A percentile compares a stretch with the other conserved stretches of the same genome.
phyloP scores from a whole-genome alignment of 441 rosid species.

The Pelargonium myrrhifolium region DNA sequence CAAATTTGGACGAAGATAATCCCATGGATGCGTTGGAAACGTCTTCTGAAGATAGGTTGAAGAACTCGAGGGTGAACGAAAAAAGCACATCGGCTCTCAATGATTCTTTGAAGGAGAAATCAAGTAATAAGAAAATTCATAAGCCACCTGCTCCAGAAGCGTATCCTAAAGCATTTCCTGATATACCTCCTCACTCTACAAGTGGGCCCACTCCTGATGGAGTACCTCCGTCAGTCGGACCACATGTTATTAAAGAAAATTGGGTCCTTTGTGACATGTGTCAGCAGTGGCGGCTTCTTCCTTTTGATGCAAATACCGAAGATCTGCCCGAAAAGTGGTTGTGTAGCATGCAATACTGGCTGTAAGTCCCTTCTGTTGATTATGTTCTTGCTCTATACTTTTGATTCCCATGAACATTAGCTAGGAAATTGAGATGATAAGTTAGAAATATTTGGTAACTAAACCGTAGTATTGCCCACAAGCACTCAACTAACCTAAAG shows the following conservation, averaged over 20 bases:
- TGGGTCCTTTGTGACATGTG: conserved; percentile 80
- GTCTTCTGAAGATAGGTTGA: conserved; percentile 27
- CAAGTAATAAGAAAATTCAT: conserved; percentile 28
- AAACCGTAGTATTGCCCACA: too few species aligned
- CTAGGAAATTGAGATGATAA: not conserved
- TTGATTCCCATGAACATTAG: not conserved
- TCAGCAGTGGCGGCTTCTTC: conserved; percentile 2
- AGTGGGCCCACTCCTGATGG: conserved; percentile 36
- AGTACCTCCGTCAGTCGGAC: conserved; percentile 35
- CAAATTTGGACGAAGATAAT: conserved; percentile 40
- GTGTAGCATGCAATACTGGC: conserved; percentile 1
- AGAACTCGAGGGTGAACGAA: conserved; percentile 35
- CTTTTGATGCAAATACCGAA: not conserved
- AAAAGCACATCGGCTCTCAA: conserved; percentile 27
- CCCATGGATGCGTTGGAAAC: conserved; percentile 27
- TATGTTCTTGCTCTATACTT: not conserved
- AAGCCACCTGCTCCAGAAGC: conserved; percentile 27
- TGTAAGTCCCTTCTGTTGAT: not conserved
- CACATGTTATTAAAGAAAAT: conserved; percentile 58
- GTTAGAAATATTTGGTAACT: not conserved
- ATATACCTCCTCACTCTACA: conserved; percentile 29
- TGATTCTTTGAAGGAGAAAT: conserved; percentile 36
- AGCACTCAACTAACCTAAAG: too few species aligned
- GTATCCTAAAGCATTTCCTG: conserved; percentile 22
- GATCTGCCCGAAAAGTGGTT: conserved; percentile 2